phyloP scores from a whole-genome alignment of 768 basidiomycete species.

The Mycena metata region DNA sequence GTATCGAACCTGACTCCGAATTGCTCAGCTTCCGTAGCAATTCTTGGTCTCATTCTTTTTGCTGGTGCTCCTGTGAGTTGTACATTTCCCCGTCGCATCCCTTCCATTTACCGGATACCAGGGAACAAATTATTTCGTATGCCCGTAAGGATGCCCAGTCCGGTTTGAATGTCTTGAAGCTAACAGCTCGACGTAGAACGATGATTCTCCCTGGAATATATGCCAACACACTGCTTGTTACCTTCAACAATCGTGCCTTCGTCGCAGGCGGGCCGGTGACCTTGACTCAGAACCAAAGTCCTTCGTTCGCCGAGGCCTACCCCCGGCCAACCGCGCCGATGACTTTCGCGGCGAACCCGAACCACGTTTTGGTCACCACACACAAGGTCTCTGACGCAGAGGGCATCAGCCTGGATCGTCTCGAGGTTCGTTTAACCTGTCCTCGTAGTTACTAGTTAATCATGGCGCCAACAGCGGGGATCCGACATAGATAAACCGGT shows the following conservation, averaged over 20 bases:
- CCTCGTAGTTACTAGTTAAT: neutral
- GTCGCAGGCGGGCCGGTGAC: neutral
- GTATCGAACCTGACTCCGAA: neutral
- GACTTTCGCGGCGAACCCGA: slow-evolving; percentile 34
- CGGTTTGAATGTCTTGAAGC: neutral
- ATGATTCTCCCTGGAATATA: slow-evolving; percentile 36
- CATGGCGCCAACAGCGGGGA: neutral
- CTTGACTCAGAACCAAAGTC: slow-evolving; percentile 7
- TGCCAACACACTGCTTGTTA: slow-evolving; percentile 35
- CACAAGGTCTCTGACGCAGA: slow-evolving; percentile 25
- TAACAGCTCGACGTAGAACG: slow-evolving; percentile 6
- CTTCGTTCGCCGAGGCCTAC: slow-evolving; percentile 25
- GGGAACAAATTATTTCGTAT: slow-evolving; percentile 34
- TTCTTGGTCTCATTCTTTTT: slow-evolving; percentile 31
- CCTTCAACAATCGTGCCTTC: slow-evolving; percentile 35
- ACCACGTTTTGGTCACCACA: slow-evolving; percentile 26
- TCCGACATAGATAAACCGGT: slow-evolving; percentile 8
- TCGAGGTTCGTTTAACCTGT: slow-evolving; percentile 15
- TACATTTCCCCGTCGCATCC: neutral
- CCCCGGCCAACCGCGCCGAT: slow-evolving; percentile 21
- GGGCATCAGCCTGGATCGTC: slow-evolving; percentile 27
- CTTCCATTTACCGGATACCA: neutral
- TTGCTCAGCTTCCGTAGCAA: slow-evolving; percentile 22
- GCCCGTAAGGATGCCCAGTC: slow-evolving; percentile 16
- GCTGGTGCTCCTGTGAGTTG: slow-evolving; percentile 29